Evolutionary conservation across 148 eudicot species (phyloP), one percentile per base, ranked within the genome.

Genomic region (Beta vulgaris): DNA sequence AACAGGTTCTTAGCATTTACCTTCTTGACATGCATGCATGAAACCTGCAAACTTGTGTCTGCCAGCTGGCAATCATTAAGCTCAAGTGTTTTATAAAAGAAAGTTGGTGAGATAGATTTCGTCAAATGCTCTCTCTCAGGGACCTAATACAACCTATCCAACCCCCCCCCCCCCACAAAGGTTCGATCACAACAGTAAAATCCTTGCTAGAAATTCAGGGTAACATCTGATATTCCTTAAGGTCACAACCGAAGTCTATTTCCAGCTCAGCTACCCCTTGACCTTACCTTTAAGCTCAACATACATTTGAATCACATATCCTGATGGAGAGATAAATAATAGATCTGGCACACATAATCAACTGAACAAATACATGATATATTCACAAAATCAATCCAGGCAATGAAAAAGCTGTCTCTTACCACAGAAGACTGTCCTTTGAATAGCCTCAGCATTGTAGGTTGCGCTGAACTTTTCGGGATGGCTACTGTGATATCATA

Each of bases 341-440:
- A 68, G 13, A 15, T 15, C 21, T 31, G 49, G 40, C 40, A 64
- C 39, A 64, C 34, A 6, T 37, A 37, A 21, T 67, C 21, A 13
- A 42, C n/a, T 15, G 19, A 42, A 35, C 23, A 43, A 34, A 62
- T 57, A 32, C 55, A 46, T 19, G 23, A 28, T 15, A 68, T 13
- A 26, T 26, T 68, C 34, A 43, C n/a, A 46, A 26, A 35, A 11
- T 14, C 5, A 71, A 69, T 54, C 36, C 34, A 28, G 43, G 23
- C 39, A 43, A 35, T 34, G 37, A 37, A 40, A 60, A 15, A 23
- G 12, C 67, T 34, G 42, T 9, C 28, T 69, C 93, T 90, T 86
- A 94, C 98, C 92, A 87, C 93, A 76, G 97, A 90, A 54, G 97
- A 58, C 69, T 91, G 91, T 77, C 98, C 96, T 83, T 85, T 94